Percentiles rank a stretch among this genome's conserved stretches.
These are phyloP conservation scores for Nasturtium officinale DNA, from an alignment of 345 rosid genomes.

Conservation along the genomic window DNA sequence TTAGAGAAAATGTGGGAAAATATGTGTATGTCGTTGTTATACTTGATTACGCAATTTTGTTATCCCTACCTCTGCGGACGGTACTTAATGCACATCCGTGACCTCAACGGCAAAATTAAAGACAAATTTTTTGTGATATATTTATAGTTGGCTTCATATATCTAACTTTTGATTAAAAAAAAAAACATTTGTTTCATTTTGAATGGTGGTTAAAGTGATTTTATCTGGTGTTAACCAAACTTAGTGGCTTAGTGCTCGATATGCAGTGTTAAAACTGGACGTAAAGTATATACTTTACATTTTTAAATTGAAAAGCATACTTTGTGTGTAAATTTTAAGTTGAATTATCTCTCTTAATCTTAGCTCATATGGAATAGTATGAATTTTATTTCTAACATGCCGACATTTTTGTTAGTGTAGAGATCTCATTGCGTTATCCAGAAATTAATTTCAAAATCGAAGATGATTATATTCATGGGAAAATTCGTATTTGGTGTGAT, in stretches of 20 bases:
- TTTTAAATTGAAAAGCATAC: not conserved
- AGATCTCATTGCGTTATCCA: too few species aligned
- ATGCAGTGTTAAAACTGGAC: not conserved
- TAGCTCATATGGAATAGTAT: not conserved
- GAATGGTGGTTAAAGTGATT: not conserved
- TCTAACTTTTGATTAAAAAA: not conserved
- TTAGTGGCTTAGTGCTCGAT: not conserved
- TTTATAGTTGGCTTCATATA: not conserved
- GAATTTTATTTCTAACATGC: not conserved
- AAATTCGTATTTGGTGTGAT: not conserved
- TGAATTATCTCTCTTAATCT: not conserved
- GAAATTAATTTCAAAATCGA: not conserved
- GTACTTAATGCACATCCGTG: constrained; percentile 37
- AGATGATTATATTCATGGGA: not conserved
- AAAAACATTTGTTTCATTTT: not conserved
- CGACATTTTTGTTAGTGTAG: not conserved
- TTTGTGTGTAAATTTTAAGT: not conserved
- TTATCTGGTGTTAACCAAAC: not conserved
- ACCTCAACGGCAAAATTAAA: constrained; percentile 33
- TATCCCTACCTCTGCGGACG: constrained; percentile 28
- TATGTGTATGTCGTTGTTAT: not conserved
- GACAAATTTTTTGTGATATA: not conserved
- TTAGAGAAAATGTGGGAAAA: not conserved
- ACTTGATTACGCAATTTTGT: constrained; percentile 3
- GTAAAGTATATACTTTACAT: not conserved